These are phyloP conservation scores for Suhomyces prunicola DNA, from an alignment of 805 yeast species.

Conservation along the genomic window DNA sequence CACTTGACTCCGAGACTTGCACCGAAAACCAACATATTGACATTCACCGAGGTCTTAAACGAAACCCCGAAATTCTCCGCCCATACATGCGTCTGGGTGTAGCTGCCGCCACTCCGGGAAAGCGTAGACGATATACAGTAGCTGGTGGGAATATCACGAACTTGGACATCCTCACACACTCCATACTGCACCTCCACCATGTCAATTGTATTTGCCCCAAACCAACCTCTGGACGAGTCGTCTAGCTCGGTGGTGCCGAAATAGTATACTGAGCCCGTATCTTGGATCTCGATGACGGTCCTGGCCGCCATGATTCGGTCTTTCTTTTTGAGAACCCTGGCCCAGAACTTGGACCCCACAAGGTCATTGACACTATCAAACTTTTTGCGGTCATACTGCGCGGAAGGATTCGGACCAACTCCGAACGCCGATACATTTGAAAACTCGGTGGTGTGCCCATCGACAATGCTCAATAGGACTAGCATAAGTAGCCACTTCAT, in stretches of 20 bases:
- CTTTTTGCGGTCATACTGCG: background rate
- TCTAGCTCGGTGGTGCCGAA: slow-evolving; percentile 8
- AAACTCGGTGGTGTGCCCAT: background rate
- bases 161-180: background rate
- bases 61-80: slow-evolving; percentile 1
- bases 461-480: background rate
- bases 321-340: slow-evolving; percentile 1
- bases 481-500: background rate
- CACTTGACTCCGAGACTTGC: background rate
- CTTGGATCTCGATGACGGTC: slow-evolving; percentile 8
- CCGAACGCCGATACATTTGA: background rate
- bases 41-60: background rate
- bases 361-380: slow-evolving; percentile 5
- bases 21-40: background rate
- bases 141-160: slow-evolving; percentile 14
- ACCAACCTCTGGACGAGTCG: background rate
- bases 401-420: background rate
- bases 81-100: slow-evolving; percentile 13
- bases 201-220: slow-evolving; percentile 7
- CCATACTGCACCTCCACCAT: slow-evolving; percentile 20
- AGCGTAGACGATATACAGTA: slow-evolving; percentile 14
- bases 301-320: slow-evolving; percentile 4
- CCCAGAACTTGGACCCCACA: slow-evolving; percentile 12
- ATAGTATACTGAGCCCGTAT: slow-evolving; percentile 6
- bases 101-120: slow-evolving; percentile 16